Evolutionary conservation across 2,329 filamentous ascomycete species (phyloP).

Genomic region (Dactylonectria macrodidyma): DNA sequence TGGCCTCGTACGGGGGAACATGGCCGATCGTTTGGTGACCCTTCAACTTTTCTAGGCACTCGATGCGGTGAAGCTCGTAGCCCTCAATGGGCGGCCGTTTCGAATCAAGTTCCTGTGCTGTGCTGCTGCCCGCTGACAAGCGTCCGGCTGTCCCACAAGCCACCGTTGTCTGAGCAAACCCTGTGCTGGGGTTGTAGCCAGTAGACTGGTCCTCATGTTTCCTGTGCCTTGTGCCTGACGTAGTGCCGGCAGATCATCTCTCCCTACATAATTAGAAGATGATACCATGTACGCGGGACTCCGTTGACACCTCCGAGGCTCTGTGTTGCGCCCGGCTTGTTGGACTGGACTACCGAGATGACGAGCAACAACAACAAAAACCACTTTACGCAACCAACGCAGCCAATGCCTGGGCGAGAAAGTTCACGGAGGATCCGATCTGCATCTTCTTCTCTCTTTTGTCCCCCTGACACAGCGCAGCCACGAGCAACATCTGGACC

Average conservation of each 20-base stretch:
- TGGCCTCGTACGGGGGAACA: neutral
- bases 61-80: constrained; percentile 3
- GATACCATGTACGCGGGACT: no score
- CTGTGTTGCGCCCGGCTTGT: neutral
- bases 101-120: neutral
- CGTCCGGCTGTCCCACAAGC: neutral
- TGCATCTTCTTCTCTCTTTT: neutral
- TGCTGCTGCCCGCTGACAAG: neutral
- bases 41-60: neutral
- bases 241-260: neutral
- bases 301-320: neutral
- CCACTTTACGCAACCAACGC: neutral
- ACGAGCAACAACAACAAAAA: neutral
- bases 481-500: neutral
- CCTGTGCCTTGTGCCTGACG: neutral
- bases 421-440: neutral
- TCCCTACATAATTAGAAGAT: neutral
- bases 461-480: neutral
- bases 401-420: neutral
- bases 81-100: neutral
- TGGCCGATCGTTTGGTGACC: neutral
- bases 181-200: neutral
- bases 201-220: neutral
- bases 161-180: neutral
- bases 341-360: neutral